Evolutionary conservation across 495 filamentous ascomycete species (phyloP).

Genomic region (Annulohypoxylon moriforme): DNA sequence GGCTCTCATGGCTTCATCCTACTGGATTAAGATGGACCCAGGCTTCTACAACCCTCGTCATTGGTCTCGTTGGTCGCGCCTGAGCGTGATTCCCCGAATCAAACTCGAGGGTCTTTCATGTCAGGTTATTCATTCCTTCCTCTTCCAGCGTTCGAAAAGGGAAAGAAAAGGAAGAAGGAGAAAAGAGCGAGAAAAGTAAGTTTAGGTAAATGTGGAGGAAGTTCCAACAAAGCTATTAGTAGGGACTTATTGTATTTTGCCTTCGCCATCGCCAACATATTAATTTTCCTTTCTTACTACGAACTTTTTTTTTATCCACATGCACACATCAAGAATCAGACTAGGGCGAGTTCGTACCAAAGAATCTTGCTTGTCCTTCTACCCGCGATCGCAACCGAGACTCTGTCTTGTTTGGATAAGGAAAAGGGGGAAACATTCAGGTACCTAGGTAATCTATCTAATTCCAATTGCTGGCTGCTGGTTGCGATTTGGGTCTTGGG

Average conservation of each 20-base stretch:
- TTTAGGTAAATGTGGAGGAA: slow-evolving; percentile 7
- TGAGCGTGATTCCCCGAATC: slow-evolving; percentile 47
- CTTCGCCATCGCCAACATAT: slow-evolving; percentile 21
- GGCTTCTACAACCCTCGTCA: slow-evolving; percentile 35
- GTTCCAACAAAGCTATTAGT: slow-evolving; percentile 22
- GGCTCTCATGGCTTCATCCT: slow-evolving; percentile 44
- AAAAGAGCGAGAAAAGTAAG: slow-evolving; percentile 1
- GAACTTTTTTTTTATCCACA: slow-evolving; percentile 5
- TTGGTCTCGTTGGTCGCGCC: slow-evolving; percentile 38
- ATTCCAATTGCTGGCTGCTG: slow-evolving; percentile 20
- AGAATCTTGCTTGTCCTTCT: background rate
- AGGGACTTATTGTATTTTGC: slow-evolving; percentile 12
- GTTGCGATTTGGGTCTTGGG: slow-evolving; percentile 15
- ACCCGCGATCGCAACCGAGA: slow-evolving; percentile 44
- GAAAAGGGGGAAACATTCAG: slow-evolving; percentile 5
- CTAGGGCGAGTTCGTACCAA: background rate
- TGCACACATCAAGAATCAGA: background rate
- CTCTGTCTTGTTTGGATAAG: slow-evolving; percentile 38
- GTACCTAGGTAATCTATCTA: slow-evolving; percentile 13
- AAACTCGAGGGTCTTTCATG: slow-evolving; percentile 35
- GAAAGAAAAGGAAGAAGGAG: slow-evolving; percentile 29
- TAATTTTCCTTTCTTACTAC: slow-evolving; percentile 7
- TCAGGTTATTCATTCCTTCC: slow-evolving; percentile 41
- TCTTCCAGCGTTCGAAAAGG: slow-evolving; percentile 39
- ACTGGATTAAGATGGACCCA: slow-evolving; percentile 44